These are phyloP conservation scores for Phaseolus lunatus DNA, from an alignment of 306 rosid species.

Conservation along the genomic window DNA sequence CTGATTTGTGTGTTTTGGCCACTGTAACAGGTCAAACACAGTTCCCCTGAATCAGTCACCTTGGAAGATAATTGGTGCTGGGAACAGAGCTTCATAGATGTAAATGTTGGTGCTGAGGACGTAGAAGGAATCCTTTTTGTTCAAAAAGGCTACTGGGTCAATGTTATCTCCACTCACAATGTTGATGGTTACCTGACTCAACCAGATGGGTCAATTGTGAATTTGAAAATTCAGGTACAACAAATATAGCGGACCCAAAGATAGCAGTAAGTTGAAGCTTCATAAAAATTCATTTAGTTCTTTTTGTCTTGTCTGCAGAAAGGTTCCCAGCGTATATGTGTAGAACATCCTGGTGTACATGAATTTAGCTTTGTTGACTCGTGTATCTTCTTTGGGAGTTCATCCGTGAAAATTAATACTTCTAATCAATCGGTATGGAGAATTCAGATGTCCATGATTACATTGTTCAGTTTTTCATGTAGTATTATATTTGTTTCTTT, in stretches of 20 bases:
- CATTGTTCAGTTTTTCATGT: slow-evolving; percentile 1
- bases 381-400: slow-evolving; percentile 90
- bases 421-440: slow-evolving; percentile 66
- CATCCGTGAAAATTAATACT: slow-evolving; percentile 77
- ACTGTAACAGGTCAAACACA: slow-evolving; percentile 66
- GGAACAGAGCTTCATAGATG: slow-evolving; percentile 74
- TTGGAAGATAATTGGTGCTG: slow-evolving; percentile 94
- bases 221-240: slow-evolving; percentile 78
- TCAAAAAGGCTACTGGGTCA: slow-evolving; percentile 92
- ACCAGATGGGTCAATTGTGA: slow-evolving; percentile 67
- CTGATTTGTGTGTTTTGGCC: slow-evolving; percentile 32
- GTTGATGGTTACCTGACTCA: slow-evolving; percentile 81
- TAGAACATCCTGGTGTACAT: slow-evolving; percentile 87
- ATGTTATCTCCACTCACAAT: slow-evolving; percentile 81
- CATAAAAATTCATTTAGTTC: slow-evolving; percentile 44
- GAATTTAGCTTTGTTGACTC: slow-evolving; percentile 82
- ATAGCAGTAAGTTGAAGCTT: slow-evolving; percentile 39
- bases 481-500: slow-evolving; percentile 14
- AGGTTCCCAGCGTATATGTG: slow-evolving; percentile 86
- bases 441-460: slow-evolving; percentile 28
- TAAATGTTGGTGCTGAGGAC: slow-evolving; percentile 82
- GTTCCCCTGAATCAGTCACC: slow-evolving; percentile 53
- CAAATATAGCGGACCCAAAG: slow-evolving; percentile 30
- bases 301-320: slow-evolving; percentile 70
- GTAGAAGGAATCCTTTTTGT: slow-evolving; percentile 72